Evolutionary conservation across 2,329 filamentous ascomycete genomes (phyloP), one percentile per base, ranked within the genome.

Genomic region (Fusarium sp.): DNA sequence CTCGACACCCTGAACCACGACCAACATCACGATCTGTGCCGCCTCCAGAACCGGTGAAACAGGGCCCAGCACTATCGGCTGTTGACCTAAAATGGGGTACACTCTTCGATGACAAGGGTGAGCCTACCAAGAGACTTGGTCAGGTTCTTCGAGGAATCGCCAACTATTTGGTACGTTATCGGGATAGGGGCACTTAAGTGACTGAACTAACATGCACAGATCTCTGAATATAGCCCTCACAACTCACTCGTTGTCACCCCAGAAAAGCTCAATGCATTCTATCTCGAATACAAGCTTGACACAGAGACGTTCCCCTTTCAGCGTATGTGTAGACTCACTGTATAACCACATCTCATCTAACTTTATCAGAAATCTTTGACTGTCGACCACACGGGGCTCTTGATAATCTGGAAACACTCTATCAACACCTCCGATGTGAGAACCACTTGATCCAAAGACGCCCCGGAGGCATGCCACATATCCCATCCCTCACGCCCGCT

Each of bases 61-160:
- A 63, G 5, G 66, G 42, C 1, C 62, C 68, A 14, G 44, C 52
- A 15, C 44, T 78, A 15, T 81, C 78, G 3, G 88, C 89, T 4
- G 81, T 93, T 35, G 93, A 95, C 79, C 89, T 88, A 79, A 91
- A 91, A 79, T 97, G 94, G 94, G 92, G 93, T 11, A 86, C 86
- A 15, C 81, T 97, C 6, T 97, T 97, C 79, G 90, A 93, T 52
- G 84, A 86, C 6, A 86, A 90, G 35, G 92, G 91, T 0, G 87
- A 88, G 63, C 90, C 93, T 2, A 95, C 94, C 0, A 82, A 86
- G 54, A 87, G 93, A 58, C 86, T 96, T 22, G 89, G 89, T 1
- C 89, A 95, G 73, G 90, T 96, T 44, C 83, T 97, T 55, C 87
- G 90, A 63, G 93, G 93, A 0, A 85, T 97, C 64, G 94, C 93